Percentiles rank a stretch among this genome's conserved stretches.
phyloP scores from a whole-genome alignment of 345 rosid genomes.

The Populus davidiana region DNA sequence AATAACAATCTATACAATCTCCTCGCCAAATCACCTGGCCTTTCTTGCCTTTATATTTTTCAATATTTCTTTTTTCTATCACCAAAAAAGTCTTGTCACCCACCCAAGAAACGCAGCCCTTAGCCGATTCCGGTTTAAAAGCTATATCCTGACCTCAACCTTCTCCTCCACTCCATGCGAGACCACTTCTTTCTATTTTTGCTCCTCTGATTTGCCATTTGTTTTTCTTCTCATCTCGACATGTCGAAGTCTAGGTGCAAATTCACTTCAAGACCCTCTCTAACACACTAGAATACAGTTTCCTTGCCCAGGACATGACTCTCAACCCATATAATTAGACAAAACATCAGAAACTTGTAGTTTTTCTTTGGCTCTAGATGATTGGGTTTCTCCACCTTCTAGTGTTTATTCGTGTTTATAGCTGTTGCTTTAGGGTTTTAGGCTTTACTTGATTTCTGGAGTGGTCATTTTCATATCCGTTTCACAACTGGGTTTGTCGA shows the following conservation, averaged over 20 bases:
- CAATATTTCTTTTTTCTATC: slow-evolving; percentile 39
- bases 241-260: slow-evolving; percentile 47
- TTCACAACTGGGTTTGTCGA: slow-evolving; percentile 25
- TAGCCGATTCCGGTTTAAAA: slow-evolving; percentile 38
- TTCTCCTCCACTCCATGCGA: slow-evolving; percentile 8
- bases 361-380: slow-evolving; percentile 5
- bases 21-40: slow-evolving; percentile 44
- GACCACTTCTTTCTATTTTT: background rate
- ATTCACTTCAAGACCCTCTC: slow-evolving; percentile 46
- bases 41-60: slow-evolving; percentile 36
- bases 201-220: slow-evolving; percentile 13
- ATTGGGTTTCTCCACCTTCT: slow-evolving; percentile 25
- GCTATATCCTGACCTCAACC: slow-evolving; percentile 4
- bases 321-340: slow-evolving; percentile 35
- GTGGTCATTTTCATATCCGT: slow-evolving; percentile 5
- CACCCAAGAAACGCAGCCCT: slow-evolving; percentile 51
- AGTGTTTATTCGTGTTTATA: slow-evolving; percentile 29
- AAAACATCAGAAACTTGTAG: background rate
- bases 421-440: slow-evolving; percentile 42
- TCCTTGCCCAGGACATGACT: slow-evolving; percentile 17
- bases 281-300: slow-evolving; percentile 15
- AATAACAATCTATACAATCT: slow-evolving; percentile 16
- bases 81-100: slow-evolving; percentile 63
- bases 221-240: slow-evolving; percentile 14
- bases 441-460: slow-evolving; percentile 3